Percentiles rank a stretch among this genome's conserved stretches.
phyloP scores from a whole-genome alignment of 495 filamentous ascomycete genomes.

The Hyaloscypha bicolor region DNA sequence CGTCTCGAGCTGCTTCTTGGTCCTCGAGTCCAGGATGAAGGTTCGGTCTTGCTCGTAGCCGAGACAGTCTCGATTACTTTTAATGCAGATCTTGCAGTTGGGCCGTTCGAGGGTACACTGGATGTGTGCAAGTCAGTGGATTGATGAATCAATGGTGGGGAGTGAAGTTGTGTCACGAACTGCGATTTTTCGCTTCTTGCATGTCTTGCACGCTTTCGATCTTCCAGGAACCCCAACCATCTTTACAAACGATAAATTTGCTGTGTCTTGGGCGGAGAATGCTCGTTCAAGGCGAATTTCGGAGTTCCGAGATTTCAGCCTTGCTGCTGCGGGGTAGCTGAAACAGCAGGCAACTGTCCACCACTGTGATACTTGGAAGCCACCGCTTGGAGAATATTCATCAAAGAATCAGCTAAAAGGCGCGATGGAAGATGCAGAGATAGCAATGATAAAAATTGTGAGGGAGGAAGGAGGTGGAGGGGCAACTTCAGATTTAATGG shows the following conservation, averaged over 20 bases:
- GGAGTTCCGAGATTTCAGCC: not conserved
- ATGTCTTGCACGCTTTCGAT: conserved; percentile 50
- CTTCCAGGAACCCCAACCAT: conserved; percentile 52
- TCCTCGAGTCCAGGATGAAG: conserved; percentile 36
- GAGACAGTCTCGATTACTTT: conserved; percentile 39
- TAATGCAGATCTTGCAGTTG: conserved; percentile 40
- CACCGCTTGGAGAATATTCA: not conserved
- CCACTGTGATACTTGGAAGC: not conserved
- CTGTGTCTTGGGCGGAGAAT: not conserved
- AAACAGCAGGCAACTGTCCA: not conserved
- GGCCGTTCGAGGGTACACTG: conserved; percentile 45
- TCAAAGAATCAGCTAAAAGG: not conserved
- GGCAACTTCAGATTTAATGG: not conserved
- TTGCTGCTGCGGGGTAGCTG: not conserved
- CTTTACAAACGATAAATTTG: not conserved
- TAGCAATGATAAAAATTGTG: not conserved
- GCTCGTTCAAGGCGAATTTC: not conserved
- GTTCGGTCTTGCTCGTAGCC: conserved; percentile 41
- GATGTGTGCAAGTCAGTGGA: not conserved
- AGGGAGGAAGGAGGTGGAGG: not conserved
- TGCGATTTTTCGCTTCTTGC: conserved; percentile 44
- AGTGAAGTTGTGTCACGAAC: conserved; percentile 30
- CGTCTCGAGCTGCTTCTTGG: conserved; percentile 5
- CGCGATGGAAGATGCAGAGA: not conserved
- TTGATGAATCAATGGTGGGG: not conserved